Base-by-base conservation (phyloP, 2,329 filamentous ascomycete species). In the Neopestalotiopsis rosae region DNA sequence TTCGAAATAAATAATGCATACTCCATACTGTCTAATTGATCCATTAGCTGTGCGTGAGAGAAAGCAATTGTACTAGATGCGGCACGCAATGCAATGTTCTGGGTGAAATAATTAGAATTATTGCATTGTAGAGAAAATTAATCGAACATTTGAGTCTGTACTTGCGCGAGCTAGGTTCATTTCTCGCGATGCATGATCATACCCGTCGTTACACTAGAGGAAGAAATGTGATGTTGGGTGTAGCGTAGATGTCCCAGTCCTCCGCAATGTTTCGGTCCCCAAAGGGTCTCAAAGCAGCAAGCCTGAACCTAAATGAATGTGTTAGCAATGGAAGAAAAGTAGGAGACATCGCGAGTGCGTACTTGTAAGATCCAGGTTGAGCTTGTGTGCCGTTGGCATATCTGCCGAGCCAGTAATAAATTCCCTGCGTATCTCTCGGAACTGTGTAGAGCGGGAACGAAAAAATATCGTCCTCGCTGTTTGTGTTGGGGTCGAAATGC, bases 391-490 rank as follows among this genome's bases (percentile, higher is more conserved):
- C 82, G 67, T 84, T 82, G 13, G 81, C 79, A 17, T 83, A 76
- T 67, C 80, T 79, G 3, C 82, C 81, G 20, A 84, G 81, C 82
- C 82, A 84, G 78, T 79, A 83, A 61, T 79, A 81, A 45, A 76
- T 76, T 5, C 72, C 70, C 58, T 63, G 69, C 34, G 77, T 78
- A 2, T 77, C 77, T 4, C 82, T 77, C 1, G 78, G 74, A 7
- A 80, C 74, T 2, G 79, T 75, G 17, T 71, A 76, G 14, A 81
- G 68, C 0, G 82, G 82, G 67, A 84, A 82, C 0, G 81, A 67
- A 12, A 80, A 71, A 0, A 80, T 80, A 66, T 83, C 79, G 17
- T 79, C 76, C n/a, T 79, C 79, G 70, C 81, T 76, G 66, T 81
- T 78, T 5, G 75, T 69, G 0, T 69, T 71, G 1, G 80, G 79